Conservation (phyloP, 768 basidiomycete species). For the Amylocystis lapponica region DNA sequence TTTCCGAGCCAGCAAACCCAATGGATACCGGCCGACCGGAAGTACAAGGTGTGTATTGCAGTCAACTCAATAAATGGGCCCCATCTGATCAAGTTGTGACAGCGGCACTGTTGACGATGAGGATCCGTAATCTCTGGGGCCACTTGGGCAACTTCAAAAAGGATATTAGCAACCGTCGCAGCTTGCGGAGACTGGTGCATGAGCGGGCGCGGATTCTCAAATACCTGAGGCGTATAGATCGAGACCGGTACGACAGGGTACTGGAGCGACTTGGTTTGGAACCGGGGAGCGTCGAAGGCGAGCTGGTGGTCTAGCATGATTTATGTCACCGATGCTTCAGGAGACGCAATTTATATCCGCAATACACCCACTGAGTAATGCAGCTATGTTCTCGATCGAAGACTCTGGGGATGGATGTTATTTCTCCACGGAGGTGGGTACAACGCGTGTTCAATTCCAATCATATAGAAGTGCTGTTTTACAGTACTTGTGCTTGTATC, state of each 20-base stretch:
- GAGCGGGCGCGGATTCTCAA: constrained; percentile 76
- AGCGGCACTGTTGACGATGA: constrained; percentile 85
- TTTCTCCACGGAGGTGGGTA: too few relatives aligned
- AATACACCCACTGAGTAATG: too few relatives aligned
- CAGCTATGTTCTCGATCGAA: too few relatives aligned
- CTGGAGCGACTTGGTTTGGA: constrained; percentile 76
- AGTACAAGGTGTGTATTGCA: constrained; percentile 70
- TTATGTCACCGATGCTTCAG: too few relatives aligned
- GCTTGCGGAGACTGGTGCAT: constrained; percentile 75
- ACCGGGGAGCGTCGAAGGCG: constrained; percentile 79
- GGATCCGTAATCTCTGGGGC: constrained; percentile 76
- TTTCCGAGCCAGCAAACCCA: constrained; percentile 63
- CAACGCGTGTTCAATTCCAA: too few relatives aligned
- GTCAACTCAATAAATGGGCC: background rate
- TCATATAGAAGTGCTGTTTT: too few relatives aligned
- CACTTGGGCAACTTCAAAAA: constrained; percentile 65
- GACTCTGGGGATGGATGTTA: too few relatives aligned
- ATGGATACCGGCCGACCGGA: constrained; percentile 80
- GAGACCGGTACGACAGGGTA: constrained; percentile 66
- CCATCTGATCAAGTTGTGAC: constrained; percentile 4
- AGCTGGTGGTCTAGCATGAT: constrained; percentile 73
- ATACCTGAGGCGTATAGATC: constrained; percentile 64
- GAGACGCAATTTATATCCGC: too few relatives aligned
- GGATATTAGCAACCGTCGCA: constrained; percentile 73
- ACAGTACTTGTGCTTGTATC: too few relatives aligned